Evolutionary conservation across 306 rosid species (phyloP).

Genomic region (Fragaria vesca): DNA sequence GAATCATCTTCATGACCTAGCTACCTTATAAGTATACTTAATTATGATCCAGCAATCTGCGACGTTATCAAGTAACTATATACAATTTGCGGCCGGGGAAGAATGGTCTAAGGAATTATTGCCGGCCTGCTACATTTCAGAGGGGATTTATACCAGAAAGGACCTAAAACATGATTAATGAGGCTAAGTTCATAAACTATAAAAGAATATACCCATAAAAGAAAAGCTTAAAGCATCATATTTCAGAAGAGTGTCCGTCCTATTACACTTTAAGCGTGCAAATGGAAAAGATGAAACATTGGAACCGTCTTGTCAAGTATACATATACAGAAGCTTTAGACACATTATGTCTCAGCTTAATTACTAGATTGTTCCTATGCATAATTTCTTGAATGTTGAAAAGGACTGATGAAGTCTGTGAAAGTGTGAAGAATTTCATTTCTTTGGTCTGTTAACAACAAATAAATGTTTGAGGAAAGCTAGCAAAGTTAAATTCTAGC

Average conservation of each 20-base stretch:
- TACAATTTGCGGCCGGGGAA: background rate
- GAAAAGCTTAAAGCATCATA: background rate
- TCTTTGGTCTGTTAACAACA: background rate
- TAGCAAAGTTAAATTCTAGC: background rate
- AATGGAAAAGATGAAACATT: background rate
- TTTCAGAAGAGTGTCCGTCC: background rate
- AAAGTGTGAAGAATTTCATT: background rate
- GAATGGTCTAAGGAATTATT: background rate
- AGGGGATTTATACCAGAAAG: background rate
- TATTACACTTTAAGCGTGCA: background rate
- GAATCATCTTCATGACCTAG: background rate
- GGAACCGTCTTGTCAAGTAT: slow-evolving; percentile 7
- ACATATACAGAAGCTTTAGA: background rate
- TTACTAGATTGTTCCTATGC: background rate
- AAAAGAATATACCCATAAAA: background rate
- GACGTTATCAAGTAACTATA: background rate
- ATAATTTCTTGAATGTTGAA: background rate
- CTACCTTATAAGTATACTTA: background rate
- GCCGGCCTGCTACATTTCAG: background rate
- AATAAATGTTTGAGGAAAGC: background rate
- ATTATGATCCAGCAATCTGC: background rate
- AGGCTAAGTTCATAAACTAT: background rate
- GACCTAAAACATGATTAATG: background rate
- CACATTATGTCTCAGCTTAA: background rate
- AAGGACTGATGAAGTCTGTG: background rate